These are phyloP conservation scores for Gossypium herbaceum DNA, from an alignment of 345 rosid genomes.

Conservation along the genomic window DNA sequence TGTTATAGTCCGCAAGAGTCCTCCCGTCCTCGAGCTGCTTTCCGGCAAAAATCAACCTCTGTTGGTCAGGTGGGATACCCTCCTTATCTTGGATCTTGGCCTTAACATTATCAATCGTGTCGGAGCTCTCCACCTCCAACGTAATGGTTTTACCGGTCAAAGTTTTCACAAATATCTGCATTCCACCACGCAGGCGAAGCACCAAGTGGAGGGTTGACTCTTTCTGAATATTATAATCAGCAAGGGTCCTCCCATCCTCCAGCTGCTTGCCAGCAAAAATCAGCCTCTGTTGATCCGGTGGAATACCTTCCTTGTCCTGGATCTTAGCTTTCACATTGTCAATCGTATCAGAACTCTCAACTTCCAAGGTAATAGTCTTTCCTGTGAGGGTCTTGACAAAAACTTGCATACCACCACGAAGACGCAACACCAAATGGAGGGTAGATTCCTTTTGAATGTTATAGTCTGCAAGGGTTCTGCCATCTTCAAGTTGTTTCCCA, in stretches of 20 bases:
- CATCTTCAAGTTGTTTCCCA: slow-evolving; percentile 16
- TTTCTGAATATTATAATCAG: slow-evolving; percentile 11
- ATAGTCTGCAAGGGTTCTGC: slow-evolving; percentile 13
- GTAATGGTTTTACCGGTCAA: slow-evolving; percentile 12
- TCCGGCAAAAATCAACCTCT: slow-evolving; percentile 11
- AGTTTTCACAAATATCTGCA: slow-evolving; percentile 16
- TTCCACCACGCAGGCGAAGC: slow-evolving; percentile 9
- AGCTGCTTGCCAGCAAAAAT: slow-evolving; percentile 13
- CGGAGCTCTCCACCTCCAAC: slow-evolving; percentile 14
- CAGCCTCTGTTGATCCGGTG: slow-evolving; percentile 11
- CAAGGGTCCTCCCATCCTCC: slow-evolving; percentile 17
- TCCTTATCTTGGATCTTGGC: slow-evolving; percentile 14
- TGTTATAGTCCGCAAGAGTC: slow-evolving; percentile 12
- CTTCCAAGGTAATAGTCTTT: slow-evolving; percentile 3
- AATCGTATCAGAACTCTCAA: slow-evolving; percentile 6
- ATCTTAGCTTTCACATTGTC: slow-evolving; percentile 14
- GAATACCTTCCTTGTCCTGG: slow-evolving; percentile 12
- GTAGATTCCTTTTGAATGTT: slow-evolving; percentile 18
- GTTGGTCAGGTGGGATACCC: slow-evolving; percentile 14
- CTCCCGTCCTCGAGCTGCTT: slow-evolving; percentile 13
- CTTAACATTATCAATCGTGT: slow-evolving; percentile 2
- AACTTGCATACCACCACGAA: slow-evolving; percentile 8
- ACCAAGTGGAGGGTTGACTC: slow-evolving; percentile 16
- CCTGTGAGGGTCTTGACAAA: slow-evolving; percentile 15
- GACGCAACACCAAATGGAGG: slow-evolving; percentile 8